Evolutionary conservation across 2,329 filamentous ascomycete species (phyloP).

Genomic region (Xylariaceae sp.): DNA sequence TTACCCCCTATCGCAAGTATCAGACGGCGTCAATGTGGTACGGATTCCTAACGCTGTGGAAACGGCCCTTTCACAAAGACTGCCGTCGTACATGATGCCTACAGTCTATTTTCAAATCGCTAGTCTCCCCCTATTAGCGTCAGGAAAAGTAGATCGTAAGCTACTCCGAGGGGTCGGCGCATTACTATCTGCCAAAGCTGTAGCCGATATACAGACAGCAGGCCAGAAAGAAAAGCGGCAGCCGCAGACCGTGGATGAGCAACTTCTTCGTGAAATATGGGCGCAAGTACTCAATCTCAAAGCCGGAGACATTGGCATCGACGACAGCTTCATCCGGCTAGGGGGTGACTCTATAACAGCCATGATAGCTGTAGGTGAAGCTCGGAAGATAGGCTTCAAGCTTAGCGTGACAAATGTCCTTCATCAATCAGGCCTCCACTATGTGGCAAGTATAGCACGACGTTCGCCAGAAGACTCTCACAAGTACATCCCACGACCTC

Average conservation of each 20-base stretch:
- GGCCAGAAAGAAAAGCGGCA: background rate
- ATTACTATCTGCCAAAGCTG: background rate
- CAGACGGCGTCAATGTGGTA: too few relatives aligned
- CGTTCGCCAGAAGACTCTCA: background rate
- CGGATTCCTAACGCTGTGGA: too few relatives aligned
- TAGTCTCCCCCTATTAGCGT: background rate
- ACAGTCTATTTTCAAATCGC: too few relatives aligned
- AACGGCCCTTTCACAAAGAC: too few relatives aligned
- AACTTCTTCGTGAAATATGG: constrained; percentile 12
- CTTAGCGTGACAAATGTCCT: constrained; percentile 6
- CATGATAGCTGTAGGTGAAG: constrained; percentile 26
- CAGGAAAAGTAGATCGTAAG: background rate
- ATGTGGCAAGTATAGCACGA: background rate
- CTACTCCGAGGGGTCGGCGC: background rate
- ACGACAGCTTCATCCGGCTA: constrained; percentile 33
- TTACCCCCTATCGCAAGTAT: too few relatives aligned
- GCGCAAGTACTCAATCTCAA: constrained; percentile 20
- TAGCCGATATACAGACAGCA: background rate
- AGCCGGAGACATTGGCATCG: constrained; percentile 6
- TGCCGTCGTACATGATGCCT: too few relatives aligned
- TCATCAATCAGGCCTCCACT: background rate
- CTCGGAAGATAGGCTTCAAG: background rate
- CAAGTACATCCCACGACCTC: background rate
- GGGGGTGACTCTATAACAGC: constrained; percentile 37
- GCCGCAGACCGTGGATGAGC: background rate